Evolutionary conservation across 129 eudicot genomes (phyloP).

Genomic region (Glebionis coronaria): DNA sequence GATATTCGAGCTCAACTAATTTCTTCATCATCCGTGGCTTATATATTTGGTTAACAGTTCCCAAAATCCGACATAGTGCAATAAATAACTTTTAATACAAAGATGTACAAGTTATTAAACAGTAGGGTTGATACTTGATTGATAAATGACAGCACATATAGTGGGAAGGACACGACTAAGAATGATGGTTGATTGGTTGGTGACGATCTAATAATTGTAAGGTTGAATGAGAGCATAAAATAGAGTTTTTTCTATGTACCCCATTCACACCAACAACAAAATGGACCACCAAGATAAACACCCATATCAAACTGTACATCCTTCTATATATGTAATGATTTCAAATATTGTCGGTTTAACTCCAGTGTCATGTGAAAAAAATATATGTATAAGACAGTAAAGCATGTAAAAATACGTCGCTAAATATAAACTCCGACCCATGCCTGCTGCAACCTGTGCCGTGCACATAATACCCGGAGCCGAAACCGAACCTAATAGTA

Average conservation of each 20-base stretch:
- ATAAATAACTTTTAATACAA: not conserved
- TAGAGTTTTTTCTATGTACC: conserved; percentile 31
- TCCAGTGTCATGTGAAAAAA: not conserved
- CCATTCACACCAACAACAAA: conserved; percentile 36
- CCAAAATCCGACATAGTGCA: not conserved
- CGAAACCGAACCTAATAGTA: too few relatives aligned
- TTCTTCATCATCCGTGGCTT: not conserved
- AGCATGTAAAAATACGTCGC: not conserved
- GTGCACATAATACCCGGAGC: too few relatives aligned
- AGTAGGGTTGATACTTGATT: not conserved
- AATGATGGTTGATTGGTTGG: conserved; percentile 28
- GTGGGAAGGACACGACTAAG: conserved; percentile 25
- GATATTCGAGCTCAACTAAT: not conserved
- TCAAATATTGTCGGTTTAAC: conserved; percentile 14
- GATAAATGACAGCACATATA: not conserved
- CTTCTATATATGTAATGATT: conserved; percentile 1
- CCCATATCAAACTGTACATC: conserved; percentile 5
- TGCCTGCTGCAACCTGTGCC: too few relatives aligned
- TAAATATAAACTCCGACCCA: not conserved
- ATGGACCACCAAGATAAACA: conserved; percentile 24
- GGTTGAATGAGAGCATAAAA: conserved; percentile 41
- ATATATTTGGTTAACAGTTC: conserved; percentile 1
- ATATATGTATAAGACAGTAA: not conserved
- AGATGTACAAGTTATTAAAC: not conserved
- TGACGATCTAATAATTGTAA: conserved; percentile 31